Evolutionary conservation across 164 flowering plant species (phyloP).

Genomic region (Vitis rupestris): DNA sequence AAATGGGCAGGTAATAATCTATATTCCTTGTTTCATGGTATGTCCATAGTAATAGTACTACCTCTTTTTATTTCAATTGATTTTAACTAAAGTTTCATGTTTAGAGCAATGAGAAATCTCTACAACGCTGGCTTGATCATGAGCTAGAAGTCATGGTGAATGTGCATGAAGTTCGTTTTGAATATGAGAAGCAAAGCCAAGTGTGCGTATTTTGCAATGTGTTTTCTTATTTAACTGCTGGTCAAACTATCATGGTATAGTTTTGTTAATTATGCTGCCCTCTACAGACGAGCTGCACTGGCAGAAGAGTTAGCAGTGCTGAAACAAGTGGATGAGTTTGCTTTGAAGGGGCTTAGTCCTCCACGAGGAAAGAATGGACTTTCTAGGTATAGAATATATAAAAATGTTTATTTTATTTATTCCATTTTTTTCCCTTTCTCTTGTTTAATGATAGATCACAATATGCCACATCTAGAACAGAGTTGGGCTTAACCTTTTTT

Average conservation of each 20-base stretch:
- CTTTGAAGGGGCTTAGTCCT: constrained; percentile 78
- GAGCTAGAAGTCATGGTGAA: constrained; percentile 99
- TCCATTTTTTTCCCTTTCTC: neutral
- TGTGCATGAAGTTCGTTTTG: constrained; percentile 96
- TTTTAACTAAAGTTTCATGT: constrained; percentile 15
- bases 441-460: neutral
- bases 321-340: constrained; percentile 77
- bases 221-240: neutral
- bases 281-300: constrained; percentile 81
- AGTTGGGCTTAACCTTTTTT: neutral
- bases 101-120: constrained; percentile 82
- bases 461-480: neutral
- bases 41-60: neutral
- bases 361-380: constrained; percentile 87
- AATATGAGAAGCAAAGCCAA: constrained; percentile 98
- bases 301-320: constrained; percentile 86
- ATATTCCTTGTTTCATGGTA: neutral
- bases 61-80: neutral
- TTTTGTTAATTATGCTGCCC: constrained; percentile 2
- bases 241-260: neutral
- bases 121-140: constrained; percentile 96
- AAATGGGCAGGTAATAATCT: constrained; percentile 70
- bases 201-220: constrained; percentile 56
- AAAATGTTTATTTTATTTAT: neutral
- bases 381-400: constrained; percentile 44